Evolutionary conservation across 768 basidiomycete genomes (phyloP).

Genomic region (Amanita rubescens): DNA sequence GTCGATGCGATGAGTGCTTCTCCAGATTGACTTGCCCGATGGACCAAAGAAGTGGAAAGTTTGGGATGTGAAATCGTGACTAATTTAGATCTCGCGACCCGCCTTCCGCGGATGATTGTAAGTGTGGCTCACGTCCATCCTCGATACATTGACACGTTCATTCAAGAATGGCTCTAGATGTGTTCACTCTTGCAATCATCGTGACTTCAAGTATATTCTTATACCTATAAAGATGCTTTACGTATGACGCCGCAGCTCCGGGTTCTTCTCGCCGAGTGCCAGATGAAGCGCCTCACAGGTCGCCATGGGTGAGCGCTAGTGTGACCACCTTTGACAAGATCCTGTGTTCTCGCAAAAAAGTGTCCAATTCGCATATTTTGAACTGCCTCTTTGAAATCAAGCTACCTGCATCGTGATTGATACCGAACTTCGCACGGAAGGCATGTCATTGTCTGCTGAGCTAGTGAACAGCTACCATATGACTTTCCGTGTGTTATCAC

Average conservation of each 20-base stretch:
- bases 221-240: slow-evolving; percentile 19
- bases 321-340: slow-evolving; percentile 22
- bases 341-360: slow-evolving; percentile 12
- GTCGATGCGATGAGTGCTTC: neutral
- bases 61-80: slow-evolving; percentile 28
- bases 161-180: slow-evolving; percentile 24
- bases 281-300: slow-evolving; percentile 25
- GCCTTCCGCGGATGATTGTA: slow-evolving; percentile 42
- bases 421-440: neutral
- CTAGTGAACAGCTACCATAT: neutral
- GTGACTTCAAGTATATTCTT: slow-evolving; percentile 19
- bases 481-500: neutral
- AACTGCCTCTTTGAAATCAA: slow-evolving; percentile 14
- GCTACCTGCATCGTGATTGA: neutral
- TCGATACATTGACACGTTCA: slow-evolving; percentile 27
- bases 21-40: slow-evolving; percentile 30
- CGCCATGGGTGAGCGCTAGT: slow-evolving; percentile 9
- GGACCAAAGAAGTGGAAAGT: slow-evolving; percentile 32
- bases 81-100: slow-evolving; percentile 31
- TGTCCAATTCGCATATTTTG: slow-evolving; percentile 14
- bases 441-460: neutral
- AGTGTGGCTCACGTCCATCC: slow-evolving; percentile 15
- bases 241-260: slow-evolving; percentile 41
- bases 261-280: slow-evolving; percentile 22
- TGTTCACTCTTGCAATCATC: slow-evolving; percentile 16